phyloP scores from a whole-genome alignment of 2,329 filamentous ascomycete genomes.

The Nothophaeocryptopus gaeumannii region DNA sequence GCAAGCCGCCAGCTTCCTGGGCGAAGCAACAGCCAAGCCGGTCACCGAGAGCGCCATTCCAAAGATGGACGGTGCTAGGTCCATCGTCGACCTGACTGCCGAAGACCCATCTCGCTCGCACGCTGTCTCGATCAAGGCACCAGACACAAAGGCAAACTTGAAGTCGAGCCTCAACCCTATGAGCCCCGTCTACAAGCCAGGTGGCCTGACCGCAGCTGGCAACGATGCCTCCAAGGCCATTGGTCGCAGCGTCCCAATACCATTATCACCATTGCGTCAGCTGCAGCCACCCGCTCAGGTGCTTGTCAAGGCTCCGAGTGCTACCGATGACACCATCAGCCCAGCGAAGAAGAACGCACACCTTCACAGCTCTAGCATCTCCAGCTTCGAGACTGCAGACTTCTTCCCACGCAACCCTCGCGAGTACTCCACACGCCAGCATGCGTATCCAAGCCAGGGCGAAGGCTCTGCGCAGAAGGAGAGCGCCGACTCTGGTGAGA shows the following conservation, averaged over 20 bases:
- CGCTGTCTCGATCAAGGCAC: slow-evolving; percentile 36
- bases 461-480: slow-evolving; percentile 24
- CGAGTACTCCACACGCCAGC: slow-evolving; percentile 36
- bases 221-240: background rate
- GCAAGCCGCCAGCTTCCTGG: slow-evolving; percentile 1
- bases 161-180: slow-evolving; percentile 38
- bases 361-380: slow-evolving; percentile 34
- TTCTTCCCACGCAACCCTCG: slow-evolving; percentile 40
- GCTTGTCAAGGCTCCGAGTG: slow-evolving; percentile 12
- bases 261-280: slow-evolving; percentile 22
- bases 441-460: slow-evolving; percentile 25
- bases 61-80: slow-evolving; percentile 29
- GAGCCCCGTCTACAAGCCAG: slow-evolving; percentile 39
- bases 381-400: slow-evolving; percentile 38
- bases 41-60: slow-evolving; percentile 14
- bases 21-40: background rate
- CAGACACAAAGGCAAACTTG: slow-evolving; percentile 25
- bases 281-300: slow-evolving; percentile 7
- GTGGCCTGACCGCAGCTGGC: slow-evolving; percentile 1
- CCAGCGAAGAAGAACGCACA: slow-evolving; percentile 26
- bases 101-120: slow-evolving; percentile 25
- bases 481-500: slow-evolving; percentile 15
- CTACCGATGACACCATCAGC: slow-evolving; percentile 23
- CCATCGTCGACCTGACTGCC: slow-evolving; percentile 22
- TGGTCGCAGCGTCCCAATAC: slow-evolving; percentile 13